A percentile compares a stretch with the other conserved stretches of the same genome.
phyloP scores from a whole-genome alignment of 768 basidiomycete species.

The Lactarius evosmus region DNA sequence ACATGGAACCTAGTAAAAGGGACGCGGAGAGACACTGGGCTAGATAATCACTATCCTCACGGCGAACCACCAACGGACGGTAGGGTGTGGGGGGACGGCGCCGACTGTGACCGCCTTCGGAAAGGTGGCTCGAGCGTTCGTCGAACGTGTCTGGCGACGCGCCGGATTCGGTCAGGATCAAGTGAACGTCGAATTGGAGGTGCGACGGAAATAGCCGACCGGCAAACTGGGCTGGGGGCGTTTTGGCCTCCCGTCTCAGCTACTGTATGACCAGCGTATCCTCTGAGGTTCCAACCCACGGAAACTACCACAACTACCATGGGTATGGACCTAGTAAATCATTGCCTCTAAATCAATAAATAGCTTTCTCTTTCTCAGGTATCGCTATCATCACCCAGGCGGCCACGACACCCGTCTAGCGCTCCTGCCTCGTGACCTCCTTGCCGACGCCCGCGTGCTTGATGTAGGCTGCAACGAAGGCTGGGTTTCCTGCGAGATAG shows the following conservation, averaged over 20 bases:
- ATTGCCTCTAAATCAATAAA: not conserved
- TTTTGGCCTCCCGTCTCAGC: not conserved
- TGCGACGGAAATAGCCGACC: too few relatives aligned
- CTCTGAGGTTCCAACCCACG: constrained; percentile 21
- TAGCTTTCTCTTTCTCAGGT: constrained; percentile 1
- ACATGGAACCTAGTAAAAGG: too few relatives aligned
- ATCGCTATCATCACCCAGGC: constrained; percentile 23
- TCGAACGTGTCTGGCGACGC: too few relatives aligned
- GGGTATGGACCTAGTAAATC: constrained; percentile 6
- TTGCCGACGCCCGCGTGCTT: constrained; percentile 17
- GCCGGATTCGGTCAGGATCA: too few relatives aligned
- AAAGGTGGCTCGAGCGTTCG: too few relatives aligned
- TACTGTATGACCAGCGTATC: constrained; percentile 20
- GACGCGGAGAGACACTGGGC: too few relatives aligned
- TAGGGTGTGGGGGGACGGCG: too few relatives aligned
- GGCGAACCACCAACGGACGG: too few relatives aligned
- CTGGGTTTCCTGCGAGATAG: constrained; percentile 23
- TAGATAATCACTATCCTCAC: too few relatives aligned
- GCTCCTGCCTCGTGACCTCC: constrained; percentile 41
- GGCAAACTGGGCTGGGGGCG: too few relatives aligned
- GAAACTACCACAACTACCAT: constrained; percentile 30
- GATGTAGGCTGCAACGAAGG: constrained; percentile 28
- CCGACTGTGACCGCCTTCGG: too few relatives aligned
- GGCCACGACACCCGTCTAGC: constrained; percentile 58
- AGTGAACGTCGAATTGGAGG: too few relatives aligned